Percentiles rank a stretch among this genome's conserved stretches.
Evolutionary conservation across 2,329 filamentous ascomycete species (phyloP).

Genomic region (Cercospora zeina): DNA sequence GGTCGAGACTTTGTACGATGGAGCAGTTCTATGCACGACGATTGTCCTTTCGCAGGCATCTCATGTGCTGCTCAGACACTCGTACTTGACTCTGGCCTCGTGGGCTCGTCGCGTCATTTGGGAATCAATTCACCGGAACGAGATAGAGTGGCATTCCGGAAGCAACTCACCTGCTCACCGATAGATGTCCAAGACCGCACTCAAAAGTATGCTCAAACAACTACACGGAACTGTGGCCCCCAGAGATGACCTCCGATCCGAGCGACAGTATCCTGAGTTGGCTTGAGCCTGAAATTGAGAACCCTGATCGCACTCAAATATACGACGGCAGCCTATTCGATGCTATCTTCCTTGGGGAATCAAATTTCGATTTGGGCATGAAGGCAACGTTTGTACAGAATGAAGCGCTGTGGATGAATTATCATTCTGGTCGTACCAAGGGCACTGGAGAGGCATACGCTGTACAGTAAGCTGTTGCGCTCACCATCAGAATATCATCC

Average conservation of each 20-base stretch:
- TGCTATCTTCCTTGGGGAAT: conserved; percentile 7
- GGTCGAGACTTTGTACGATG: conserved; percentile 1
- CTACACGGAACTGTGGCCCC: not conserved
- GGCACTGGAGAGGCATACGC: conserved; percentile 11
- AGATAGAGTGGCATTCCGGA: conserved; percentile 4
- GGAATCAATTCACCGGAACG: conserved; percentile 6
- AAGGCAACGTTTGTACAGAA: conserved; percentile 10
- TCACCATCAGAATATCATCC: not conserved
- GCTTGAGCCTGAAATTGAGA: conserved; percentile 6
- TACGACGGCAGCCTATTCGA: conserved; percentile 12
- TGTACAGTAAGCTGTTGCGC: not conserved
- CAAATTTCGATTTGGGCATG: conserved; percentile 6
- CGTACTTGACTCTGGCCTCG: conserved; percentile 7
- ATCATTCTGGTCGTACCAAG: conserved; percentile 7
- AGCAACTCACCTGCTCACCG: conserved; percentile 5
- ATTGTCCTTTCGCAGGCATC: conserved; percentile 7
- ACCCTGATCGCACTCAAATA: not conserved
- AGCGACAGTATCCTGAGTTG: not conserved
- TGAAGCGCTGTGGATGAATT: conserved; percentile 11
- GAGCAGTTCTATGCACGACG: not conserved
- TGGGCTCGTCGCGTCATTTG: conserved; percentile 5
- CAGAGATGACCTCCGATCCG: not conserved
- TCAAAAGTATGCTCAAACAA: conserved; percentile 1
- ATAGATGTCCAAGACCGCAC: not conserved
- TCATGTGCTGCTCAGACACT: not conserved